Percentiles rank a stretch among this genome's conserved stretches.
Conservation (phyloP, 331 rosid genomes). For the Malus hybrid region DNA sequence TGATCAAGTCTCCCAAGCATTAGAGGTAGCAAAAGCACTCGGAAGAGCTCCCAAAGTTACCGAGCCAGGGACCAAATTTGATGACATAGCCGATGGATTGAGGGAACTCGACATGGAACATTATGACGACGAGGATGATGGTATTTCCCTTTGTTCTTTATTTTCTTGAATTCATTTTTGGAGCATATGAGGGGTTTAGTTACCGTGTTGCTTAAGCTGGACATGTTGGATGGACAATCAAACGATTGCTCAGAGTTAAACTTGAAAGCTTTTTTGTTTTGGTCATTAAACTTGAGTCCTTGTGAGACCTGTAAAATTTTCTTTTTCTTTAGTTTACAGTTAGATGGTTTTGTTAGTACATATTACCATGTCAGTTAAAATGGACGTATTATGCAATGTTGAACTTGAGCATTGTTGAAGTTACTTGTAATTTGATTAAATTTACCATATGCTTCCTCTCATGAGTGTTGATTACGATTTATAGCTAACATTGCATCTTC, state of each 20-base stretch:
- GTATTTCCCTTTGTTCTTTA: slow-evolving; percentile 6
- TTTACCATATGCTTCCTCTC: background rate
- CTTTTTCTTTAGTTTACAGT: background rate
- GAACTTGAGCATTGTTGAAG: background rate
- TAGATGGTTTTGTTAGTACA: background rate
- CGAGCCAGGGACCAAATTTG: slow-evolving; percentile 22
- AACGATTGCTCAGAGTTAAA: background rate
- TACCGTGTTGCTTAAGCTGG: background rate
- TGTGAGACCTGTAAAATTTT: background rate
- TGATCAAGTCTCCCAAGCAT: slow-evolving; percentile 46
- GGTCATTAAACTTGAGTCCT: background rate
- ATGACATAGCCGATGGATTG: slow-evolving; percentile 53
- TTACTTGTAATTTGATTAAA: background rate
- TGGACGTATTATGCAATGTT: background rate
- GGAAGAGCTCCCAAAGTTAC: slow-evolving; percentile 31
- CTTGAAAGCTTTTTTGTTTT: background rate
- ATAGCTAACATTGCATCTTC: slow-evolving; percentile 6
- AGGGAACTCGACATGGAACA: slow-evolving; percentile 77
- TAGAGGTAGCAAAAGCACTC: slow-evolving; percentile 55
- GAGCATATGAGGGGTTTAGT: background rate
- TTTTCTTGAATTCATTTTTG: background rate
- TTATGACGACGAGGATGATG: slow-evolving; percentile 76
- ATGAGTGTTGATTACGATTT: background rate
- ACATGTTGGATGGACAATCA: background rate
- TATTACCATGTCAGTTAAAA: background rate